Evolutionary conservation across 306 rosid species (phyloP), one percentile per base, ranked within the genome.

Genomic region (Mucuna pruriens): DNA sequence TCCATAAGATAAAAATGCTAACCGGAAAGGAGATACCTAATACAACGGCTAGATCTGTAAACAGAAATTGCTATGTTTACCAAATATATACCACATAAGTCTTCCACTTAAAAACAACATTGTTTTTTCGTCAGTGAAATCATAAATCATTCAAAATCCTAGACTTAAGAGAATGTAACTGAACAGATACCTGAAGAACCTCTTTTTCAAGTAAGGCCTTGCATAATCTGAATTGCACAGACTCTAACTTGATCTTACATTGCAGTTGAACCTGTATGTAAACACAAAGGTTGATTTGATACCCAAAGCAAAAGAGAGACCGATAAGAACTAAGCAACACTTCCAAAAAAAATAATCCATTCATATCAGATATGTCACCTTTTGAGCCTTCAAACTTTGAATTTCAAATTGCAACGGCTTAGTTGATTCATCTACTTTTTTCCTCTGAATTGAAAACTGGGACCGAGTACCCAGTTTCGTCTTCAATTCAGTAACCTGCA

Each of bases 351-450:
- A 39, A 19, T 5, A 63, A 71, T 57, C 20, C 66, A 15, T 74
- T 62, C 38, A 74, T 17, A 58, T 22, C 17, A 69, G 6, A 74
- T 57, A 46, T 45, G 36, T 16, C 73, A 95, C 99, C 97, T 95
- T 95, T 82, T 92, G 97, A 70, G 97, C 92, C 91, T 92, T 93
- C 81, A 93, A 85, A 84, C 83, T 86, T 75, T 90, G 95, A 77
- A 93, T 89, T 83, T 95, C 99, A 64, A 79, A 86, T 63, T 90
- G 94, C 26, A 87, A 52, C 62, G 83, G 92, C 75, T 79, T 84
- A 12, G 97, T 85, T 9, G 94, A 84, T 76, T 86, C 97, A 20
- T 90, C 89, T 0, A 85, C 93, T 77, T 76, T 88, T 61, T 85
- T 88, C 75, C 94, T 90, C 33, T 86, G 92, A 67, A 86, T 87